Base-by-base conservation (phyloP, 495 filamentous ascomycete species). In the Penicillium pancosmium region DNA sequence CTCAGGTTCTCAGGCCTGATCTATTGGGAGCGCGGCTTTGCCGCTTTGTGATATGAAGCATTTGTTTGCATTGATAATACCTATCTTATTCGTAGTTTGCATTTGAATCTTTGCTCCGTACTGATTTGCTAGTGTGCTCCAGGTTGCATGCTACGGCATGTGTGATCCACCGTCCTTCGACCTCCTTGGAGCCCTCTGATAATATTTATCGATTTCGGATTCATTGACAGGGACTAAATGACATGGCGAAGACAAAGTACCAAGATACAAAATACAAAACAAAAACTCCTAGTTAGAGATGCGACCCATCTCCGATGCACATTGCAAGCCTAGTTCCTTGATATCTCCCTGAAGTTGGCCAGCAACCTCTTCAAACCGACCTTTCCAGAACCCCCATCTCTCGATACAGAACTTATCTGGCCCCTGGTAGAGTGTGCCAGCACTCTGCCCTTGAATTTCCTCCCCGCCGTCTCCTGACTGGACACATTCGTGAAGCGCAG, bases 1-100 rank as follows among this genome's bases (percentile, higher is more conserved):
- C 70, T 74, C 59, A 62, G 69, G 70, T 63, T 67, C 63, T 69
- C 64, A 63, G 16, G 21, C 63, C 57, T 67, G 59, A 63, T 69
- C 50, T 68, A 62, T 66, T 62, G 52, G 53, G 51, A 62, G 54
- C 48, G 56, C 62, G 54, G 53, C 15, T 25, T 25, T 25, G 38
- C 58, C 58, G 55, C 59, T 51, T 44, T 57, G 55, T 60, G 50
- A 57, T 63, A 62, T 57, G 61, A 60, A 66, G 50, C 60, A 59
- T 56, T 56, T 64, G 31, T 48, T n/a, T 48, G 46, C 46, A 48
- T 48, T 48, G 19, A 25, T 48, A 48, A 46, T 50, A 50, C 6
- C 27, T 31, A 31, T 31, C 27, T 27, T 25, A 9, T 36, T 36
- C 49, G 25, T 35, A 35, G 27, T 27, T 1, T 33, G 2, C 34